Percentiles rank a stretch among this genome's conserved stretches.
Evolutionary conservation across 257 asterid genomes (phyloP).

Genomic region (Primulina tabacum): DNA sequence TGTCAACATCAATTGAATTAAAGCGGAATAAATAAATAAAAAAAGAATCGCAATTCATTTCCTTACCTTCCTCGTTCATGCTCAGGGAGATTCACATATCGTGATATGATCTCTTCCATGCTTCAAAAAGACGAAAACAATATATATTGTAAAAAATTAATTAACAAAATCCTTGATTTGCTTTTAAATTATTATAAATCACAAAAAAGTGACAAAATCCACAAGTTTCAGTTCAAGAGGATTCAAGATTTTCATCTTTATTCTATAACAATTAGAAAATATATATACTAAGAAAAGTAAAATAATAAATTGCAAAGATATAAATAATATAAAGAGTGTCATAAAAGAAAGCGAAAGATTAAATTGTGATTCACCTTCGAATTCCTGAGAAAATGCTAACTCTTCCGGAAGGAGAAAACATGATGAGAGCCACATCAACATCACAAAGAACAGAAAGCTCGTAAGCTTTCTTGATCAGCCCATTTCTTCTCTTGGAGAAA

Average conservation of each 20-base stretch:
- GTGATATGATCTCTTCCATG: conserved; percentile 66
- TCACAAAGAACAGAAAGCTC: conserved; percentile 97
- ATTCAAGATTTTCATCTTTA: not conserved
- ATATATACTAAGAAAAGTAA: no score
- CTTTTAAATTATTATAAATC: not conserved
- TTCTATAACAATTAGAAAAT: not conserved
- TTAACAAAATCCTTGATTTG: no score
- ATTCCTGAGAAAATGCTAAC: conserved; percentile 73
- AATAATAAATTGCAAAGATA: no score
- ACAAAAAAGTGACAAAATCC: not conserved
- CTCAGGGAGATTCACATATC: conserved; percentile 79
- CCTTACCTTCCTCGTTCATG: conserved; percentile 83
- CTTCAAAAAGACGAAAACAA: conserved; percentile 33
- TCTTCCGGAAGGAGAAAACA: conserved; percentile 97
- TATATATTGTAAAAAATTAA: not conserved
- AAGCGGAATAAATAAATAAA: not conserved
- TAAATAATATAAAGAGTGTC: no score
- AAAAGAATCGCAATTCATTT: not conserved
- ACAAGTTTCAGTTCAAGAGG: not conserved
- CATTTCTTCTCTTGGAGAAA: conserved; percentile 94
- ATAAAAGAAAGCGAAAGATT: not conserved
- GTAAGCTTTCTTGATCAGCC: conserved; percentile 93
- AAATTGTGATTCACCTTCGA: conserved; percentile 40
- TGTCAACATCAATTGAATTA: not conserved
- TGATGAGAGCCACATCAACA: conserved; percentile 89